phyloP scores from a whole-genome alignment of 805 yeast genomes.

The Ascoidea asiatica region DNA sequence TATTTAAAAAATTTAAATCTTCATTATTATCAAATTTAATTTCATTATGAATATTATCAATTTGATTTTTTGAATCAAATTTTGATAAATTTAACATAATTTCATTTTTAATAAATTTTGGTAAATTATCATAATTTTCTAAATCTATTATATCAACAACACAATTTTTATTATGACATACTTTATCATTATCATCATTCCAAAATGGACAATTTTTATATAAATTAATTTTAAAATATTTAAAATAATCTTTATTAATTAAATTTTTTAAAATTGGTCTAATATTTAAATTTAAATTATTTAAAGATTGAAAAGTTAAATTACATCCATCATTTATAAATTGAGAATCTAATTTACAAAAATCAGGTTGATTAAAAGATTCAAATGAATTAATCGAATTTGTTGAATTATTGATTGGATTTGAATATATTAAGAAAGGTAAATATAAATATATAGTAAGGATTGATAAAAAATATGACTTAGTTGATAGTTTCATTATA shows the following conservation, averaged over 20 bases:
- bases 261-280: constrained; percentile 44
- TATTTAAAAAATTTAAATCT: constrained; percentile 23
- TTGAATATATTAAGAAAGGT: no score
- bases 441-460: no score
- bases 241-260: constrained; percentile 69
- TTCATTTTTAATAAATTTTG: constrained; percentile 64
- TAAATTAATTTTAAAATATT: constrained; percentile 74
- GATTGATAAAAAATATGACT: no score
- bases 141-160: constrained; percentile 79
- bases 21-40: no score
- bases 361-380: constrained; percentile 54
- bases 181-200: constrained; percentile 58
- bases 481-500: no score
- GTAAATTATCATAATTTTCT: constrained; percentile 31
- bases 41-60: no score
- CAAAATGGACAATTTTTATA: constrained; percentile 78
- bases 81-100: constrained; percentile 22
- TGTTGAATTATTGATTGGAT: no score
- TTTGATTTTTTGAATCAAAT: neutral
- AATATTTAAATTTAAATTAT: constrained; percentile 17
- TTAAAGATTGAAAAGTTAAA: constrained; percentile 2
- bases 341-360: constrained; percentile 11
- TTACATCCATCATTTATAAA: neutral
- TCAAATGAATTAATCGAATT: no score
- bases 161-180: constrained; percentile 79